Base-by-base conservation (phyloP, 306 rosid genomes). In the Lathyrus tuberosus region DNA sequence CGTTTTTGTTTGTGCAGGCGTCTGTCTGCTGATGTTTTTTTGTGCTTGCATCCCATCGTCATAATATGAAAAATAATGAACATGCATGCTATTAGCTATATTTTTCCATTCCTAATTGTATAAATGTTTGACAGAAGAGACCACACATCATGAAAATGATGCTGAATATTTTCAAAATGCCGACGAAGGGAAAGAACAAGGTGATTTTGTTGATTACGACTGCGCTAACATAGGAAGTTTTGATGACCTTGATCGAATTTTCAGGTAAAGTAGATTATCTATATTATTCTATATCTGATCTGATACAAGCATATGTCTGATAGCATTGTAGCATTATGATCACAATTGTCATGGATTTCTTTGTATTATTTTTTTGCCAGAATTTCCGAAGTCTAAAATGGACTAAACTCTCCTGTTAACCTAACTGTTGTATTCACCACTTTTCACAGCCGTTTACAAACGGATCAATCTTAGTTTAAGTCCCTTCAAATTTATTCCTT, bases 151-250 rank as follows among this genome's bases (percentile, higher is more conserved):
- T 17, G 90, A 69, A 57, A 78, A 78, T 81, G 95, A 79, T 71
- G 84, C 76, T 58, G 84, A 82, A 66, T 62, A 58, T 73, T 86
- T 81, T 66, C 87, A 71, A 84, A 83, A 71, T 63, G 75, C 75
- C 10, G 43, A 81, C 22, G 91, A 87, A 76, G 89, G 79, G 74
- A 77, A 80, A 84, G 99, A 84, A 76, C 96, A 87, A 69, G 87
- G 85, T 62, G 92, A 89, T 74, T 83, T 91, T 79, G 84, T 79
- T 79, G 97, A 91, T 84, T 95, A 80, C 67, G 91, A 81, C 72
- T 95, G 99, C 97, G 96, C 81, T 26, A 91, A 76, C 69, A 87
- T 91, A 58, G 99, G 96, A 86, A 87, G 92, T 82, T 91, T 95
- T 80, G 97, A 91, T 74, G 97, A 95, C 80, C 89, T 95, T 77